Conservation (phyloP, 148 eudicot species). For the Rhododendron williamsianum region DNA sequence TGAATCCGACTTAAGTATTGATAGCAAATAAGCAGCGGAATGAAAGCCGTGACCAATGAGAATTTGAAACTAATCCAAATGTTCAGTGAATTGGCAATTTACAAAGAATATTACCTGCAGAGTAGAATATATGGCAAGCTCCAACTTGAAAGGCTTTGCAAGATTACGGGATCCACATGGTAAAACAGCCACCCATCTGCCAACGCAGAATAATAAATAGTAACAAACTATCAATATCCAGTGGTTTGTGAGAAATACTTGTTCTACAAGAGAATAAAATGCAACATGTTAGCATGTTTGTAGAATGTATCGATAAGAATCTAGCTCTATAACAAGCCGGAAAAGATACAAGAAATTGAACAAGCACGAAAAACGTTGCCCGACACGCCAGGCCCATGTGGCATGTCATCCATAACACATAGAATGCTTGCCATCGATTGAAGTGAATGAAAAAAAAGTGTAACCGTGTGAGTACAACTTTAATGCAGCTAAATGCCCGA, state of each 20-base stretch:
- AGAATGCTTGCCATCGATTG: not conserved
- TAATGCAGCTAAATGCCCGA: not conserved
- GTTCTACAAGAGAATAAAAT: not conserved
- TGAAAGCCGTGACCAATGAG: not conserved
- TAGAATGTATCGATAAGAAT: not conserved
- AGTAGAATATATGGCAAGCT: constrained; percentile 71
- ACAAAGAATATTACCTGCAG: constrained; percentile 46
- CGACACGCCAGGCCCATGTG: not conserved
- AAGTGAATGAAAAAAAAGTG: not conserved
- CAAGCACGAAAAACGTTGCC: not conserved
- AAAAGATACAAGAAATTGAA: not conserved
- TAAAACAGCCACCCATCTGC: constrained; percentile 84
- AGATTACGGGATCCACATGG: constrained; percentile 82
- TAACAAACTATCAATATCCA: not conserved
- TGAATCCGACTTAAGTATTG: not conserved
- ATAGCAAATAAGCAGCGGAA: not conserved
- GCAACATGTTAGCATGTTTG: not conserved
- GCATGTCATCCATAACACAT: not conserved
- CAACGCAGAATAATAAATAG: constrained; percentile 4
- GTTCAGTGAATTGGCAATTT: not conserved
- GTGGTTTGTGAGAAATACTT: not conserved
- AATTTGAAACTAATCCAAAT: not conserved
- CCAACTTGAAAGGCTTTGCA: constrained; percentile 76
- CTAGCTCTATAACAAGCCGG: not conserved
- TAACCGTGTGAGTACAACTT: not conserved